A percentile compares a stretch with the other conserved stretches of the same genome.
phyloP scores from a whole-genome alignment of 352 stramenopile species.

The Phytopythium aichiense region DNA sequence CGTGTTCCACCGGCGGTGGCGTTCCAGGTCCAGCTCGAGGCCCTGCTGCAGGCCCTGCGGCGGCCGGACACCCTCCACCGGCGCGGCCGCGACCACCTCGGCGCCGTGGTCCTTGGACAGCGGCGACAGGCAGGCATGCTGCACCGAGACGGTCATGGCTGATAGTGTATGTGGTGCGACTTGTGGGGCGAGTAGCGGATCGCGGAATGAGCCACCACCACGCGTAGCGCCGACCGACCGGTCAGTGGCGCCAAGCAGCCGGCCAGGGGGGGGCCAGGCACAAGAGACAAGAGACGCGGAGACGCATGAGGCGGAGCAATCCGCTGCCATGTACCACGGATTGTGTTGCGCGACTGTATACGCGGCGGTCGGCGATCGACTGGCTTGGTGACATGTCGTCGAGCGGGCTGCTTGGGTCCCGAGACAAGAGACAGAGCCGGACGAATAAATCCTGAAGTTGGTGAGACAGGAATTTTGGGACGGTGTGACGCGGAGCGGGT shows the following conservation, averaged over 20 bases:
- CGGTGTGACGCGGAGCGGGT: slow-evolving; percentile 1
- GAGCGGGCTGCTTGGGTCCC: neutral
- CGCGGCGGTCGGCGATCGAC: neutral
- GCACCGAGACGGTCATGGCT: slow-evolving; percentile 6
- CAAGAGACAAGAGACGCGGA: slow-evolving; percentile 6
- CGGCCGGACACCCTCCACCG: slow-evolving; percentile 11
- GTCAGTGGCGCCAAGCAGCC: neutral
- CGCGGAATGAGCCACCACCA: neutral
- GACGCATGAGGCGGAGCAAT: slow-evolving; percentile 1
- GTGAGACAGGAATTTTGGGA: slow-evolving; percentile 6
- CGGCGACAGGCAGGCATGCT: slow-evolving; percentile 23
- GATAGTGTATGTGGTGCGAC: neutral
- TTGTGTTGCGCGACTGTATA: neutral
- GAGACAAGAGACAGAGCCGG: neutral
- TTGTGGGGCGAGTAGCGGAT: neutral
- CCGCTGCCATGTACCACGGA: neutral
- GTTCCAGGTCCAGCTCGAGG: slow-evolving; percentile 26
- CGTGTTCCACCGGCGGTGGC: slow-evolving; percentile 29
- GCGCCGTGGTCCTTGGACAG: slow-evolving; percentile 23
- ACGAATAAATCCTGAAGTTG: slow-evolving; percentile 5
- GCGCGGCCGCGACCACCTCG: slow-evolving; percentile 12
- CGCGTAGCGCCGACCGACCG: too few species aligned
- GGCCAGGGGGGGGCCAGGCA: neutral
- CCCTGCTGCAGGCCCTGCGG: slow-evolving; percentile 17
- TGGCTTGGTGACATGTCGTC: too few species aligned